phyloP scores from a whole-genome alignment of 2,329 filamentous ascomycete species.

The Amauroascus verrucosus region DNA sequence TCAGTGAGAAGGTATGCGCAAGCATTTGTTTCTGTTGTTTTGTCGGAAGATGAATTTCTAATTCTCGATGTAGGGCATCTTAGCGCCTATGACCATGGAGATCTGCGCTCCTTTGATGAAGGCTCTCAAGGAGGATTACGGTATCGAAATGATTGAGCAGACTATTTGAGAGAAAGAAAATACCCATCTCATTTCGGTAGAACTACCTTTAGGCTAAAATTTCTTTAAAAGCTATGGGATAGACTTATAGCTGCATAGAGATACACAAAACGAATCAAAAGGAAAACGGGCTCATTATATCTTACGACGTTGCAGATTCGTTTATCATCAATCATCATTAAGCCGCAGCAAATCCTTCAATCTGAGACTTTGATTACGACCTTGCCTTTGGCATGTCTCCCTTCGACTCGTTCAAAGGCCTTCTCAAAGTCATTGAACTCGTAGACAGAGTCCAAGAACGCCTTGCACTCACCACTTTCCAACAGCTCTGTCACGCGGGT shows the following conservation, averaged over 20 bases:
- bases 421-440: constrained; percentile 32
- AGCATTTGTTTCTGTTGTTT: not conserved
- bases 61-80: constrained; percentile 43
- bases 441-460: constrained; percentile 36
- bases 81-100: constrained; percentile 65
- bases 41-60: not conserved
- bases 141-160: constrained; percentile 64
- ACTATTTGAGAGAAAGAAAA: constrained; percentile 27
- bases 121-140: constrained; percentile 68
- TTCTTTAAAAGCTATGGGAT: not conserved
- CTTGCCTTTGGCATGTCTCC: constrained; percentile 37
- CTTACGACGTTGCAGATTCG: not conserved
- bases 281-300: not conserved
- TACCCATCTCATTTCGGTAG: not conserved
- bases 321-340: not conserved
- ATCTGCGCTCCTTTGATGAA: constrained; percentile 65
- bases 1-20: constrained; percentile 48
- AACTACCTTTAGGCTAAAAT: not conserved
- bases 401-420: constrained; percentile 32
- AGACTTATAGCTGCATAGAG: not conserved
- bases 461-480: constrained; percentile 29
- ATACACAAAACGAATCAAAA: not conserved
- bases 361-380: constrained; percentile 26
- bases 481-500: constrained; percentile 31
- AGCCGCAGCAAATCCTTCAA: not conserved